These are phyloP conservation scores for Rubia tinctorum DNA, from an alignment of 305 asterid species.

Conservation along the genomic window DNA sequence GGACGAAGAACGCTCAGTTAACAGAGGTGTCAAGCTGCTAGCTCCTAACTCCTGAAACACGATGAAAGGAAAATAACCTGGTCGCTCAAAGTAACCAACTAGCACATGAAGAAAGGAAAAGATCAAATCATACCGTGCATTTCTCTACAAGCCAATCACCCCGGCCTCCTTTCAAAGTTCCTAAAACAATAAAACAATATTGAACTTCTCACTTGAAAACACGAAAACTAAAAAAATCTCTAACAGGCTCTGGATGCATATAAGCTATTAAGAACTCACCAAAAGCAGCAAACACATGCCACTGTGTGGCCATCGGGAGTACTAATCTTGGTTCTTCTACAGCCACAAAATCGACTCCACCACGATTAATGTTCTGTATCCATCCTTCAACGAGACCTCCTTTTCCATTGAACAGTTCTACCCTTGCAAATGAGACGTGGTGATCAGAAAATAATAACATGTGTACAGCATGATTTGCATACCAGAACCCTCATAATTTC, in stretches of 20 bases:
- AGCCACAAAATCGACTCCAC: conserved; percentile 72
- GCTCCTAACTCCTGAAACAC: conserved; percentile 87
- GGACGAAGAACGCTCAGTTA: conserved; percentile 4
- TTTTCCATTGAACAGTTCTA: conserved; percentile 93
- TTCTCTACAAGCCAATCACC: conserved; percentile 98
- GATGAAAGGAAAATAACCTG: conserved; percentile 14
- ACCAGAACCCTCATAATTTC: neutral
- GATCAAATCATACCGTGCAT: conserved; percentile 70
- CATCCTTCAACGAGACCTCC: conserved; percentile 84
- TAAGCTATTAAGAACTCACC: conserved; percentile 41
- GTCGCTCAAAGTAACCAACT: conserved; percentile 10
- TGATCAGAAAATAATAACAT: conserved; percentile 9
- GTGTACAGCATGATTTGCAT: neutral
- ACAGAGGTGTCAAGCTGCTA: conserved; percentile 77
- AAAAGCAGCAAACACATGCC: conserved; percentile 92
- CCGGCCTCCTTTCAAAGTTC: conserved; percentile 91
- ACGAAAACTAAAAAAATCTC: neutral
- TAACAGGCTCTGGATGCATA: neutral
- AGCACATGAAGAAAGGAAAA: conserved; percentile 22
- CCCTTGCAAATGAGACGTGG: conserved; percentile 48
- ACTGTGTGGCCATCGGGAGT: conserved; percentile 48
- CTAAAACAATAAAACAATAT: conserved; percentile 17
- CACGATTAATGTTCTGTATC: conserved; percentile 62
- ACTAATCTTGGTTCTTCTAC: conserved; percentile 51
- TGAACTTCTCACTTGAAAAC: neutral